Base-by-base conservation (phyloP, 192 early-diverging fungal species). In the Coemansia sp. region DNA sequence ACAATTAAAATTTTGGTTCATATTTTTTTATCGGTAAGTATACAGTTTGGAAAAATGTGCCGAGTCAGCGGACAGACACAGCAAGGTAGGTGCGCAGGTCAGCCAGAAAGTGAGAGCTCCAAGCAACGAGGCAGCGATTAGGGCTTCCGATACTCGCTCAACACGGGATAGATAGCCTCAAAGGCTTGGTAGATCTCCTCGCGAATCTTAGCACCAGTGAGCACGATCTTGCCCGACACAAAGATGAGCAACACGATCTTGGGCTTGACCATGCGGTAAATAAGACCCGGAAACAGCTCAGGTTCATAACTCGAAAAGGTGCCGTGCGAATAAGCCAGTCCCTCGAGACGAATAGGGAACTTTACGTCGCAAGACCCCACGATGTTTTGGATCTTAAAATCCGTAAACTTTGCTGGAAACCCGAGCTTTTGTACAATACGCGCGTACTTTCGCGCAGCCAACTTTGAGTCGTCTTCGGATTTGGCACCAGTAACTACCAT, bases 371-470 rank as follows among this genome's bases (percentile, higher is more conserved):
- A 97, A 27, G 91, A 93, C 54, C 98, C 98, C 55, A 99, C 98
- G 85, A 99, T 99, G 86, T 99, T 99, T 78, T 99, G 98, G 70
- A 99, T 97, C 87, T 98, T 99, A 79, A 99, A 99, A 78, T 98
- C 96, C 18, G 93, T 94, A 67, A 99, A 99, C 85, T 97, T 97
- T 70, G 98, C 97, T 43, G 88, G 89, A 78, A 99, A 99, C 6
- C 98, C 98, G 47, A 98, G 89, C 82, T 98, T 98, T 79, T 99
- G 98, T 46, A 99, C 93, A 72, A 99, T 99, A 69, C 98, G 92
- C 66, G 98, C 98, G 79, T 98, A 99, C 87, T 99, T 99, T 70
- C 98, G 91, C 3, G 96, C 93, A 3, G 98, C 98, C 54, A 99
- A 87, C 85, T 95, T 95, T 5, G 96, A 97, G 75, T 93, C 90